Conservation (phyloP, 2,329 filamentous ascomycete genomes). For the Coleophoma eucalyptorum region DNA sequence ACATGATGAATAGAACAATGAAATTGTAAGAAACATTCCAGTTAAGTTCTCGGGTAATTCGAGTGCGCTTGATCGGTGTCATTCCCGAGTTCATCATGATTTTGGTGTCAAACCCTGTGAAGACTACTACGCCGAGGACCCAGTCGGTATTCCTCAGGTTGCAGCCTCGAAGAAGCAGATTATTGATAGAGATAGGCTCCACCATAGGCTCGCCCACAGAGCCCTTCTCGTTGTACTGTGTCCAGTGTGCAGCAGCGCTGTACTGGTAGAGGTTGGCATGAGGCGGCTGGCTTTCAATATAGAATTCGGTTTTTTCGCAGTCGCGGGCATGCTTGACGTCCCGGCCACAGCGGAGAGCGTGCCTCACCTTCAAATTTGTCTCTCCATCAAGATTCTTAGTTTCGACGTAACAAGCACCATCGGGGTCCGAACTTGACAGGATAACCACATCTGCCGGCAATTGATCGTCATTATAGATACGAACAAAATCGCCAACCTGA, state of each 20-base stretch:
- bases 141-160: constrained; percentile 95
- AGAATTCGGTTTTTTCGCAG: constrained; percentile 84
- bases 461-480: constrained; percentile 93
- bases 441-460: constrained; percentile 92
- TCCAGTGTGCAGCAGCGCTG: constrained; percentile 84
- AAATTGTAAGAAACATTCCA: constrained; percentile 99
- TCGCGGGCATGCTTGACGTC: constrained; percentile 83
- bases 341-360: constrained; percentile 81
- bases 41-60: constrained; percentile 90
- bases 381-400: constrained; percentile 98
- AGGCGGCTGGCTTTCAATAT: constrained; percentile 84
- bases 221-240: constrained; percentile 63
- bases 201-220: constrained; percentile 72
- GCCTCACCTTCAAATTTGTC: constrained; percentile 93
- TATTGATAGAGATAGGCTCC: constrained; percentile 92
- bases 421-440: constrained; percentile 85
- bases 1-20: constrained; percentile 82
- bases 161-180: constrained; percentile 87
- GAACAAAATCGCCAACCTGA: constrained; percentile 92
- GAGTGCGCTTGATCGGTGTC: constrained; percentile 88
- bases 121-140: constrained; percentile 87
- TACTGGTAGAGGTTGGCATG: constrained; percentile 96
- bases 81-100: constrained; percentile 98
- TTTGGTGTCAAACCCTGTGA: constrained; percentile 94
- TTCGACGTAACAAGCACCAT: constrained; percentile 95